Evolutionary conservation across 2,329 filamentous ascomycete genomes (phyloP), one percentile per base, ranked within the genome.

Genomic region (Aspergillus flavus): DNA sequence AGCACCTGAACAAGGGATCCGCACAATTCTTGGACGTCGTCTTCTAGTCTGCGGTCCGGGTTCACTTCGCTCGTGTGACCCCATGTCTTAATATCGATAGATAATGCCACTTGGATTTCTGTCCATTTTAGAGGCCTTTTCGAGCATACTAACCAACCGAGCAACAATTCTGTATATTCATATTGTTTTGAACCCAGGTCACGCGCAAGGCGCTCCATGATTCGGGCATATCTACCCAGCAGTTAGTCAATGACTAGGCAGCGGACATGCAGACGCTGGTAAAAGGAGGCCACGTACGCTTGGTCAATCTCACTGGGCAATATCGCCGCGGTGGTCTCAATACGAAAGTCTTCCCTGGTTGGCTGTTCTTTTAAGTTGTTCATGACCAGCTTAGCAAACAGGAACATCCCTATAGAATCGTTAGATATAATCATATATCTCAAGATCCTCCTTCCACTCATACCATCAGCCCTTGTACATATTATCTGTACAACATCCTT

Each of bases 1-100:
- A 64, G 36, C 7, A 61, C 54, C 39, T 64, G 62, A 9, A 64
- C 59, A 7, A 64, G 59, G 14, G 62, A 64, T 28, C 62, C 58
- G 12, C 62, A 64, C 45, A 64, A 19, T n/a, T 61, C 58, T 41
- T 61, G 32, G 1, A 53, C 23, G 2, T 61, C 48, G 28, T 64
- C 62, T 23, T 34, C 19, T 4, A 61, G 16, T 56, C 41, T 58
- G 28, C 50, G 23, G 21, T 45, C 58, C 48, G 34, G 53, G 4
- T 64, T 36, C 6, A 64, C 23, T 43, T 52, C 28, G 36, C 28
- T 53, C 11, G 36, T 19, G 9, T 0, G 43, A 12, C 43, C 43
- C 43, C 43, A 23, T 11, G 43, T 46, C 4, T 32, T 23, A n/a
- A 61, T 52, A 28, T 61, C 55, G 26, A 53, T 61, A 2, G 62